Evolutionary conservation across 108 stramenopile species (phyloP), one percentile per base, ranked within the genome.

Genomic region (Conticribra guillardii): DNA sequence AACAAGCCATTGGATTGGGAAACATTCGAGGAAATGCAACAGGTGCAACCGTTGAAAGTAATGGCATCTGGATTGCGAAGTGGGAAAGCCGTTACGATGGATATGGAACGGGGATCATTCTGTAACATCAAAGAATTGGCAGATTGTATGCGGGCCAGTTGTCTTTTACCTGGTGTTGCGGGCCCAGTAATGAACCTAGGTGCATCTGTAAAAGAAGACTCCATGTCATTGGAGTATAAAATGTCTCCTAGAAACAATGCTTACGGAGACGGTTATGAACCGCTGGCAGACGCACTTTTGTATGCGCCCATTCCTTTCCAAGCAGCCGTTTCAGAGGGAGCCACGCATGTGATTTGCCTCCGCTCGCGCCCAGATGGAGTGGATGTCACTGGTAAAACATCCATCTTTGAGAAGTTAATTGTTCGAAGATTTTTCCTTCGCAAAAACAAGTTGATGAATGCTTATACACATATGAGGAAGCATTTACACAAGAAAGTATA

Each of bases 1-100:
- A 82, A 66, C 17, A 95, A 96, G 61, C 96, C 91, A n/a, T 79
- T 98, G 18, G 88, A 97, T 76, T 98, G 93, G 93, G 88, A 96
- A 24, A 70, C 69, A 19, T 97, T 98, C 82, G 84, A 82, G 54
- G 56, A 79, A 47, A 82, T 81, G 75, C 93, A 96, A 81, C 80
- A 82, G 69, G 79, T 87, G 5, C 93, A 91, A 60, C 96, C 96
- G 7, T 69, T 98, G 18, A 93, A 96, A 60, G 87, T 98, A 49
- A 87, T 98, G 33, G 92, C 95, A 15, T 92, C 92, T 32, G 93
- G 86, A 17, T 70, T 96, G 64, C 71, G 68, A 60, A 85, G 86
- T 24, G 80, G 90, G 66, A 67, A 83, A 61, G 64, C 94, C 3
- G 50, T 97, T n/a, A 62, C 88, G 7, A 63, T 98, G 82, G 87